Base-by-base conservation (phyloP, 768 basidiomycete genomes). In the Psilocybe sp. region DNA sequence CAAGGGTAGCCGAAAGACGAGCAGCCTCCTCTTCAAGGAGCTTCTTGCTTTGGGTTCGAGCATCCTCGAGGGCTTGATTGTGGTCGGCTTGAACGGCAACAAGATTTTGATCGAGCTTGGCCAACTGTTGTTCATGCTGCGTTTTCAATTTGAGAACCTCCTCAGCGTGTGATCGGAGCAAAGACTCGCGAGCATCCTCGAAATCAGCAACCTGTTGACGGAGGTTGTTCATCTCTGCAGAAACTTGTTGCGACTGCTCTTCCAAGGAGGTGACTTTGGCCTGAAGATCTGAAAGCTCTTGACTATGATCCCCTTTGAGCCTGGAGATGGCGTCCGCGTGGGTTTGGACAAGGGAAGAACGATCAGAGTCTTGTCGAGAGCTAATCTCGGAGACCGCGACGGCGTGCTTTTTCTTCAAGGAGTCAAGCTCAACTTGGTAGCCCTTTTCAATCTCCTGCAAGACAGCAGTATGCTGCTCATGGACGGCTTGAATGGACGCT, bases 361-460 rank as follows among this genome's bases (percentile, higher is more conserved):
- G 55, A 36, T 70, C 55, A 18, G 62, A 55, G 20, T 74, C 67
- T 4, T 59, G 52, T 46, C 63, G 58, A 12, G 60, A 31, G 18
- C 51, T 42, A 1, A 57, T 57, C 13, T 69, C 64, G 5, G 68
- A 57, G 23, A 85, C 56, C 2, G 66, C 68, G 7, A 63, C 56
- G 14, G 74, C 65, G 58, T 89, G 84, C 4, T 70, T 64, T 6
- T 64, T 64, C 60, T 77, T 75, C 51, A 87, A 62, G 28, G 71
- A 63, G 6, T 70, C 62, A n/a, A 80, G 52, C 40, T 85, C 82
- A 50, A 75, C 76, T 41, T 79, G 73, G 55, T 90, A 84, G 8
- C 72, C 72, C 33, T 66, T 74, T 55, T 81, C 77, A 32, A 85
- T 57, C 49, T 84, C 80, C 45, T 75, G 68, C 7, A 91, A 68